phyloP scores from a whole-genome alignment of 768 basidiomycete genomes.

The Rhodotorula paludigena region DNA sequence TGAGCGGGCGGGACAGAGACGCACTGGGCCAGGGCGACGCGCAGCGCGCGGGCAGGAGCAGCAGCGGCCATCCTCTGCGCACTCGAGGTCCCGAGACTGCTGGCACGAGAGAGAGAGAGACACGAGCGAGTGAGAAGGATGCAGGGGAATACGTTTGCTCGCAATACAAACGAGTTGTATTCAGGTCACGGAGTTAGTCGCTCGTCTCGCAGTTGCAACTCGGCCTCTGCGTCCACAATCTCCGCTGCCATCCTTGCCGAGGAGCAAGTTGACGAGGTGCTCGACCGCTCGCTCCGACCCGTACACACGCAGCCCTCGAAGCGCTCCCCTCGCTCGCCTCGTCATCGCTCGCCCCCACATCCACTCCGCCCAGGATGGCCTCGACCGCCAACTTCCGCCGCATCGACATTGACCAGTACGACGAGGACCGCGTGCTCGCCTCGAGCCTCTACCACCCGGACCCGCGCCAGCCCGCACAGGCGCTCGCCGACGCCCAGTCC shows the following conservation, averaged over 20 bases:
- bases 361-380: conserved; percentile 13
- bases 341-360: background rate
- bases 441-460: conserved; percentile 82
- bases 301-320: background rate
- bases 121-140: background rate
- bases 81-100: background rate
- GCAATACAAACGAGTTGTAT: too few relatives aligned
- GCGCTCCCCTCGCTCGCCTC: background rate
- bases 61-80: background rate
- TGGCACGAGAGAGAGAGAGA: too few relatives aligned
- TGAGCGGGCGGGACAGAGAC: background rate
- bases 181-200: too few relatives aligned
- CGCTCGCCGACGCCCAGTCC: conserved; percentile 69
- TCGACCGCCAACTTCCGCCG: conserved; percentile 63
- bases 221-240: too few relatives aligned
- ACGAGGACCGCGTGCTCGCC: conserved; percentile 82
- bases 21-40: background rate
- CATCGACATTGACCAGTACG: conserved; percentile 87
- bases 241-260: too few relatives aligned
- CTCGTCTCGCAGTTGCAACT: too few relatives aligned
- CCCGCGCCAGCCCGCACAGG: conserved; percentile 68
- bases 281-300: background rate
- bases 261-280: too few relatives aligned
- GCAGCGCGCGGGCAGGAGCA: background rate
- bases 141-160: background rate